Evolutionary conservation across 257 asterid species (phyloP), one percentile per base, ranked within the genome.

Genomic region (Nicotiana obtusifolia): DNA sequence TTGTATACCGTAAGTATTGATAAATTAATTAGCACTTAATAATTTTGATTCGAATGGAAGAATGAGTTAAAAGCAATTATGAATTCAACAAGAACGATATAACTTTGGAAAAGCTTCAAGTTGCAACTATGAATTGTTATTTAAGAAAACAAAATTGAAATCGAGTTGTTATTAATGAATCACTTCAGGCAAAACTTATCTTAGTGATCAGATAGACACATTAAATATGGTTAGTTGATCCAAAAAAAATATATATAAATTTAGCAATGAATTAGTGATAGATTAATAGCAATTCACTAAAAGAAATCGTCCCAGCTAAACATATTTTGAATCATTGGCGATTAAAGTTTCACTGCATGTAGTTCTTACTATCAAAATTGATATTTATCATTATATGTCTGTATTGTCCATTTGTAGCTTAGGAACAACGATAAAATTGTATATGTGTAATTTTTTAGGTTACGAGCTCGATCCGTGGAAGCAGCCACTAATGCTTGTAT

Each of bases 401-500:
- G 10, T 2, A 41, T 68, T 0, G 19, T 69, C n/a, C 57, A n/a
- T 69, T 69, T 33, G 11, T 8, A 41, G 4, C 49, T 41, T 9
- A 41, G 4, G 49, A 41, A 13, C 49, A 41, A 41, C 13, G 4
- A 41, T 9, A 41, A 41, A 41, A 8, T 41, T 41, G 0, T 41
- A 1, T 8, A 8, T 3, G 49, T 8, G 11, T 41, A 2, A 41
- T 0, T 8, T 8, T 41, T 1, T 41, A 41, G 13, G 49, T 41
- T 3, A 41, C 13, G 13, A 41, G 1, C 9, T 41, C 10, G 4
- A 41, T 0, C 1, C 4, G 13, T 2, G 4, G 0, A 41, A 41
- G 1, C 13, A 41, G 0, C 0, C 13, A 2, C 0, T 9, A 41
- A 8, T 9, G 4, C 1, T 41, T 41, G 13, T 0, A 41, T 9